phyloP scores from a whole-genome alignment of 495 filamentous ascomycete species.

The Sordaria brevicollis region DNA sequence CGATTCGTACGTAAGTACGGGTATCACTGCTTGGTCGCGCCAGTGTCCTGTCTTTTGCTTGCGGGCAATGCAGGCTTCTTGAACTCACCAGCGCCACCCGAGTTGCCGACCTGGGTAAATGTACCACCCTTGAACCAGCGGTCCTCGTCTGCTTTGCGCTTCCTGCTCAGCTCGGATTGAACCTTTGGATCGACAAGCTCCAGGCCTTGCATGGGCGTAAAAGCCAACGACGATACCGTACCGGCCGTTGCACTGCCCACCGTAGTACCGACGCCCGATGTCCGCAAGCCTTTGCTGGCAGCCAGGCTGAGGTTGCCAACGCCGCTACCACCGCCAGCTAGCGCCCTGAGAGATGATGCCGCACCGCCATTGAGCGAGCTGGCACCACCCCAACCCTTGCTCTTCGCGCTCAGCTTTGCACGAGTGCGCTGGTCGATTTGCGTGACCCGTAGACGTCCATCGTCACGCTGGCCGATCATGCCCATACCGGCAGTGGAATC shows the following conservation, averaged over 20 bases:
- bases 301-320: constrained; percentile 55
- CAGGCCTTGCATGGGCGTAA: constrained; percentile 88
- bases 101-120: constrained; percentile 76
- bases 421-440: constrained; percentile 91
- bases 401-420: constrained; percentile 87
- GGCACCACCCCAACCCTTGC: constrained; percentile 84
- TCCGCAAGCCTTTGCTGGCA: constrained; percentile 57
- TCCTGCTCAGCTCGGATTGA: constrained; percentile 68
- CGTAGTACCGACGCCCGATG: constrained; percentile 63
- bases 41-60: constrained; percentile 47
- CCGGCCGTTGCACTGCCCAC: constrained; percentile 45
- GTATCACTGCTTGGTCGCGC: constrained; percentile 33
- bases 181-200: constrained; percentile 95
- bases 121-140: constrained; percentile 93
- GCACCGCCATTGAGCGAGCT: constrained; percentile 55
- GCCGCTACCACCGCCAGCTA: constrained; percentile 44
- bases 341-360: constrained; percentile 68
- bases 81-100: constrained; percentile 22
- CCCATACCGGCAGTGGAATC: constrained; percentile 82
- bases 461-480: constrained; percentile 85
- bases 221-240: constrained; percentile 80
- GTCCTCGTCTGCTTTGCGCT: constrained; percentile 89
- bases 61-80: constrained; percentile 54
- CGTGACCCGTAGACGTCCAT: constrained; percentile 72
- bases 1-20: background rate